phyloP scores from a whole-genome alignment of 75 land plant genomes.

The Pinus albicaulis region DNA sequence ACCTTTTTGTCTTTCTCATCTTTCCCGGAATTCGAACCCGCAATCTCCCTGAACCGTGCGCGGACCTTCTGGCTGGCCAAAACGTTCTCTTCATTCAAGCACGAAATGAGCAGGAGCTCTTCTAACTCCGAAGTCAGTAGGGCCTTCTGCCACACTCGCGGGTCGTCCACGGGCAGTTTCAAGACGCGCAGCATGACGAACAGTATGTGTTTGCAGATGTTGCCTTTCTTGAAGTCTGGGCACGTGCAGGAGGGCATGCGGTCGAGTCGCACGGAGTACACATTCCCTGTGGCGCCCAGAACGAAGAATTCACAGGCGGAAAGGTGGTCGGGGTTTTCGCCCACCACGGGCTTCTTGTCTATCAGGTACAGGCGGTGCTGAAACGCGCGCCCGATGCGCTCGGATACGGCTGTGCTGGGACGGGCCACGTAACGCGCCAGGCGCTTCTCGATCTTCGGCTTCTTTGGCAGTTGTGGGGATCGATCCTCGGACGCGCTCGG shows the following conservation, averaged over 20 bases:
- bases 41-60: constrained; percentile 50
- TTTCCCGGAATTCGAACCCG: constrained; percentile 6
- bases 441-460: constrained; percentile 13
- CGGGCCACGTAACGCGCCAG: constrained; percentile 17
- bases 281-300: constrained; percentile 87
- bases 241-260: constrained; percentile 76
- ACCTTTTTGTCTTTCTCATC: constrained; percentile 1
- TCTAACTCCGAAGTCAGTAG: constrained; percentile 64
- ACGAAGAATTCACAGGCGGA: constrained; percentile 52
- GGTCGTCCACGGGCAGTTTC: constrained; percentile 49
- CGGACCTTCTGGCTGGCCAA: constrained; percentile 39
- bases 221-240: constrained; percentile 60
- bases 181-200: constrained; percentile 79
- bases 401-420: constrained; percentile 32
- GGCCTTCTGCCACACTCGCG: constrained; percentile 57
- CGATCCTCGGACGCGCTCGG: too few species aligned
- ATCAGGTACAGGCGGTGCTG: constrained; percentile 77
- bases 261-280: constrained; percentile 72
- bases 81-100: constrained; percentile 29
- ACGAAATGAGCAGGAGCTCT: constrained; percentile 36
- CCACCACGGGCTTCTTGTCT: constrained; percentile 29
- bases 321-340: constrained; percentile 15
- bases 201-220: constrained; percentile 84
- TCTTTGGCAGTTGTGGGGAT: not conserved
- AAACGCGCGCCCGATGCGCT: constrained; percentile 68